A percentile compares a stretch with the other conserved stretches of the same genome.
Conservation (phyloP, 1,284 basidiomycete species). For the Boletellus deceptivus region DNA sequence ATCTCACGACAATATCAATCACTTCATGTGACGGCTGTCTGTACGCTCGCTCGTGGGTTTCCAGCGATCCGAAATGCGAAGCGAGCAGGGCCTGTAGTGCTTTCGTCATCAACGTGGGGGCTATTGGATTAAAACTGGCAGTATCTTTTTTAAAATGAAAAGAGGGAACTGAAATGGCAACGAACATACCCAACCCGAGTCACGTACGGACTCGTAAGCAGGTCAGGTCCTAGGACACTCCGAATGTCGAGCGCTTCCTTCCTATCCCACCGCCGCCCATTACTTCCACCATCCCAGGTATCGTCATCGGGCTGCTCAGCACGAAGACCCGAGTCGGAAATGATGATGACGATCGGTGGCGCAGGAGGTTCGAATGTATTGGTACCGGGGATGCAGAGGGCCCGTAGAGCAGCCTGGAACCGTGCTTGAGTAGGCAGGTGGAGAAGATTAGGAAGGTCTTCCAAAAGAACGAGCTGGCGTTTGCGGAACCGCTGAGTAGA, state of each 20-base stretch:
- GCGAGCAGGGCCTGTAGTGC: constrained; percentile 70
- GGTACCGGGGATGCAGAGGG: constrained; percentile 47
- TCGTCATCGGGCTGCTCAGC: constrained; percentile 65
- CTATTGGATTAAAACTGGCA: constrained; percentile 86
- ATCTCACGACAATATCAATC: constrained; percentile 73
- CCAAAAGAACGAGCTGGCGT: constrained; percentile 75
- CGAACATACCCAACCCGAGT: constrained; percentile 67
- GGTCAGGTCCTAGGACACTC: constrained; percentile 58
- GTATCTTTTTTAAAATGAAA: not conserved
- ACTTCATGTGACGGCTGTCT: constrained; percentile 57
- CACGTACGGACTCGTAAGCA: constrained; percentile 64
- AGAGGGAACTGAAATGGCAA: not conserved
- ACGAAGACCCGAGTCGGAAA: constrained; percentile 80
- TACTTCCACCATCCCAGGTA: constrained; percentile 40
- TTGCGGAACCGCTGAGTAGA: constrained; percentile 16
- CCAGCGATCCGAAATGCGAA: constrained; percentile 40
- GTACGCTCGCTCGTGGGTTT: constrained; percentile 5
- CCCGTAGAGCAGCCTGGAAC: constrained; percentile 73
- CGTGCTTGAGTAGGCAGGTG: constrained; percentile 69
- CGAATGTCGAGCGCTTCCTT: constrained; percentile 67
- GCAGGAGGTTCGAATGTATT: constrained; percentile 28
- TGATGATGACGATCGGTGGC: constrained; percentile 77
- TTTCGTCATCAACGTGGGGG: constrained; percentile 79
- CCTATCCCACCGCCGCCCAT: constrained; percentile 40
- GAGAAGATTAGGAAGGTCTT: constrained; percentile 90